A percentile compares a stretch with the other conserved stretches of the same genome.
phyloP scores from a whole-genome alignment of 2,329 filamentous ascomycete genomes.

The Fusarium sp. region DNA sequence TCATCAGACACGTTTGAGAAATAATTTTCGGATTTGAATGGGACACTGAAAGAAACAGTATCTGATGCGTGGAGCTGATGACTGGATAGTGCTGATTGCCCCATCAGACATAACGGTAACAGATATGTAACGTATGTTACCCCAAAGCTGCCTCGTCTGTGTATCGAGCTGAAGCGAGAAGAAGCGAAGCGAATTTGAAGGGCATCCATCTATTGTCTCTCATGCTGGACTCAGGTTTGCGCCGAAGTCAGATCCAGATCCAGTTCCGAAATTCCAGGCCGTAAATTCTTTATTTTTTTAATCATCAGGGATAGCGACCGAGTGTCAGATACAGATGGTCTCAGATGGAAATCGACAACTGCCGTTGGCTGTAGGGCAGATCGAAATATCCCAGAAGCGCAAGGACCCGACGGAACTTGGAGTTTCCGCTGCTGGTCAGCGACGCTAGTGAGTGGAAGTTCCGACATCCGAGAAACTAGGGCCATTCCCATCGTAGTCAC shows the following conservation, averaged over 20 bases:
- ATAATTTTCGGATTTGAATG: background rate
- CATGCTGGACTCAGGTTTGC: slow-evolving; percentile 2
- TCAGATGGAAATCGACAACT: slow-evolving; percentile 16
- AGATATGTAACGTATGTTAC: slow-evolving; percentile 11
- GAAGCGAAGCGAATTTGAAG: background rate
- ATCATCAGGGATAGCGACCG: background rate
- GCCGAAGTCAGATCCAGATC: background rate
- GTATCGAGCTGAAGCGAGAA: slow-evolving; percentile 3
- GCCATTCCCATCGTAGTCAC: background rate
- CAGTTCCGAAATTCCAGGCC: background rate
- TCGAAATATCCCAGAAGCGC: slow-evolving; percentile 17
- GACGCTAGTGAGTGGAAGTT: slow-evolving; percentile 39
- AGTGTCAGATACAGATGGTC: slow-evolving; percentile 8
- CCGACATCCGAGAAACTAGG: slow-evolving; percentile 36
- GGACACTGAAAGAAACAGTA: background rate
- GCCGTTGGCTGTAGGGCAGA: slow-evolving; percentile 18
- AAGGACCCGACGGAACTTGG: slow-evolving; percentile 30
- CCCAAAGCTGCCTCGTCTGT: slow-evolving; percentile 15
- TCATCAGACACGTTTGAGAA: background rate
- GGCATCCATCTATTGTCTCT: background rate
- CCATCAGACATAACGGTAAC: slow-evolving; percentile 3
- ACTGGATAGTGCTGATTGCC: background rate
- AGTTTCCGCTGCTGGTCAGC: slow-evolving; percentile 32
- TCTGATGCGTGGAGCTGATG: background rate
- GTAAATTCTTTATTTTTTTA: background rate